phyloP scores from a whole-genome alignment of 2,329 filamentous ascomycete species.

The Fusarium newnesense region DNA sequence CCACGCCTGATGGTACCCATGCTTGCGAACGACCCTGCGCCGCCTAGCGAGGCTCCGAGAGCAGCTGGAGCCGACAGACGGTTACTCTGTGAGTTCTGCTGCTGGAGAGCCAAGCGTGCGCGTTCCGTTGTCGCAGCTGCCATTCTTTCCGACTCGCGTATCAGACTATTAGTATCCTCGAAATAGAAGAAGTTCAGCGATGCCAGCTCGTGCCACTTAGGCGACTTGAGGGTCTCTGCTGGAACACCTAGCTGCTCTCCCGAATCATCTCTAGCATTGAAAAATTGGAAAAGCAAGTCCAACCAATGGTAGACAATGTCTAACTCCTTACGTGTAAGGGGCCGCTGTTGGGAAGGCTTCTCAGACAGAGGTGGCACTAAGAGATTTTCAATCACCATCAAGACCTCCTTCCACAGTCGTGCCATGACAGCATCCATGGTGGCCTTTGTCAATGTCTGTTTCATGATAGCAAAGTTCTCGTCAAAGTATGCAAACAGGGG shows the following conservation, averaged over 20 bases:
- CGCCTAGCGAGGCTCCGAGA: conserved; percentile 50
- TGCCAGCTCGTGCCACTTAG: conserved; percentile 97
- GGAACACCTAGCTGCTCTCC: conserved; percentile 88
- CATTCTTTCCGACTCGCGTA: conserved; percentile 97
- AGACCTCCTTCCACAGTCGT: conserved; percentile 95
- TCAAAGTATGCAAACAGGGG: conserved; percentile 95
- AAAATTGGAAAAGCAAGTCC: conserved; percentile 89
- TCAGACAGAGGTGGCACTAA: conserved; percentile 95
- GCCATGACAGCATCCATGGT: conserved; percentile 99
- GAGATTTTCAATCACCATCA: conserved; percentile 88
- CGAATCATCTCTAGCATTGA: conserved; percentile 89
- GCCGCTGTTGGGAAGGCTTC: conserved; percentile 87
- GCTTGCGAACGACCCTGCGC: conserved; percentile 65
- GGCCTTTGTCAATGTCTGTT: conserved; percentile 90
- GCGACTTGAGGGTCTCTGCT: conserved; percentile 90
- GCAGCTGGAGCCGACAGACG: conserved; percentile 74
- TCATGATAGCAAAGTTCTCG: conserved; percentile 99
- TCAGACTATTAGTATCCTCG: conserved; percentile 87
- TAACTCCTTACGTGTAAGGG: conserved; percentile 85
- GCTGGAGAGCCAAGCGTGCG: conserved; percentile 73
- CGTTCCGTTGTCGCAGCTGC: conserved; percentile 84
- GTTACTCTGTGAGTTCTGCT: conserved; percentile 62
- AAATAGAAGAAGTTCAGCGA: conserved; percentile 99
- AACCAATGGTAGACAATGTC: conserved; percentile 97
- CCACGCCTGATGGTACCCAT: conserved; percentile 74